phyloP scores from a whole-genome alignment of 352 stramenopile genomes.

The Pythium chondricola region DNA sequence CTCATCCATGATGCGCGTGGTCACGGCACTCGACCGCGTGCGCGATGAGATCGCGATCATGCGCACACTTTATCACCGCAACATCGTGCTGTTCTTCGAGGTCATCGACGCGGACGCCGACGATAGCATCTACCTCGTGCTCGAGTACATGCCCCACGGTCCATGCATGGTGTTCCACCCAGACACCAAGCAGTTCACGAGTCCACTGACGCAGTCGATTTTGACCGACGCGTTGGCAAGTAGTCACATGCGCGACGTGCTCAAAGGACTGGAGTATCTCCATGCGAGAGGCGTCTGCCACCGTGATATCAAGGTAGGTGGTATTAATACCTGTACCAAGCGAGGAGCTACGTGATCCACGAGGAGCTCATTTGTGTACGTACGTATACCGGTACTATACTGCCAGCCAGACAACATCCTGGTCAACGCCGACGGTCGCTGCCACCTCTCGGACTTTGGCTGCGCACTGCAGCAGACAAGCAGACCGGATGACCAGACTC shows the following conservation, averaged over 20 bases:
- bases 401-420: conserved; percentile 88
- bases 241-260: conserved; percentile 60
- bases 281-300: conserved; percentile 75
- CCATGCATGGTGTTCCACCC: conserved; percentile 79
- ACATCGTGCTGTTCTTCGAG: conserved; percentile 88
- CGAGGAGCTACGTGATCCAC: too few relatives aligned
- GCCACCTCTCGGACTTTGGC: conserved; percentile 86
- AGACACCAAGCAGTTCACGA: conserved; percentile 65
- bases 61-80: conserved; percentile 85
- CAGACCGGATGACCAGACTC: not conserved
- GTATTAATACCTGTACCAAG: too few relatives aligned
- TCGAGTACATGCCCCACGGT: conserved; percentile 81
- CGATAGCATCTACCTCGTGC: conserved; percentile 83
- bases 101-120: conserved; percentile 74
- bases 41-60: conserved; percentile 85
- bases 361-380: not conserved
- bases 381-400: too few relatives aligned
- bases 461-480: conserved; percentile 57
- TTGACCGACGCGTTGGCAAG: conserved; percentile 62
- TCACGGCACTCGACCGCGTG: conserved; percentile 78
- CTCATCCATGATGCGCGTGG: conserved; percentile 41
- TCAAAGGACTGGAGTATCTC: conserved; percentile 77
- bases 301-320: conserved; percentile 84
- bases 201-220: conserved; percentile 39
- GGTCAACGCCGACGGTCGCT: conserved; percentile 67